These are phyloP conservation scores for Phoma sp. DNA, from an alignment of 2,329 filamentous ascomycete genomes.

Conservation along the genomic window DNA sequence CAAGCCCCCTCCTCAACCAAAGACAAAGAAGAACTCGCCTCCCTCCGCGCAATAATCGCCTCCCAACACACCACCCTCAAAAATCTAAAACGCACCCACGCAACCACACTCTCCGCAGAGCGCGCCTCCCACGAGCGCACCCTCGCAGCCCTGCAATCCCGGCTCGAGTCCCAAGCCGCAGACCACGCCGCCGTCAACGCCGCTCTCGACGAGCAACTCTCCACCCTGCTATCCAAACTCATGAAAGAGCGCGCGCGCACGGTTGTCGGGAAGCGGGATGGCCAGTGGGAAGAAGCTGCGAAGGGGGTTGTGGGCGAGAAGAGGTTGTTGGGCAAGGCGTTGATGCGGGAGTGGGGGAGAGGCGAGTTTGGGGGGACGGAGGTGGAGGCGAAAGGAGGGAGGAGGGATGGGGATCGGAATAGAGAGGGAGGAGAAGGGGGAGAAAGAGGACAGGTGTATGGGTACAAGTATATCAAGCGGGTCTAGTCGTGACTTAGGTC, in stretches of 20 bases:
- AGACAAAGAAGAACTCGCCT: constrained; percentile 35
- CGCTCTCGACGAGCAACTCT: constrained; percentile 43
- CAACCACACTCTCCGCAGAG: constrained; percentile 13
- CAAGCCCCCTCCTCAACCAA: not conserved
- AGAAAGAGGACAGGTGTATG: constrained; percentile 34
- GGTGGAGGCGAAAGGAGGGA: constrained; percentile 28
- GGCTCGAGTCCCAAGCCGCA: constrained; percentile 25
- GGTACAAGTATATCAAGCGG: constrained; percentile 38
- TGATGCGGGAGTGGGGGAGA: constrained; percentile 46
- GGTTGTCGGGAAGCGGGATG: constrained; percentile 40
- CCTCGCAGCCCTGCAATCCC: constrained; percentile 25
- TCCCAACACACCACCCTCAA: constrained; percentile 21
- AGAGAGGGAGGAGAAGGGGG: constrained; percentile 26
- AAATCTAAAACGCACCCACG: constrained; percentile 33
- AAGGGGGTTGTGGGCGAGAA: constrained; percentile 30
- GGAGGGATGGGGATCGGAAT: constrained; percentile 18
- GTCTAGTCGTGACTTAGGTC: not conserved
- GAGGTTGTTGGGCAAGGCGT: constrained; percentile 38
- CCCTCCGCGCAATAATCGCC: constrained; percentile 20
- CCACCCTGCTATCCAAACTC: constrained; percentile 33
- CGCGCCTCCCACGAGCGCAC: not conserved
- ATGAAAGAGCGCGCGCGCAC: constrained; percentile 41
- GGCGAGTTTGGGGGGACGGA: constrained; percentile 41
- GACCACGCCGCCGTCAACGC: constrained; percentile 41
- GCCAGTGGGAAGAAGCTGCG: constrained; percentile 41